phyloP scores from a whole-genome alignment of 225 moss, liverwort and hornwort genomes.

The Marchantia paleacea region DNA sequence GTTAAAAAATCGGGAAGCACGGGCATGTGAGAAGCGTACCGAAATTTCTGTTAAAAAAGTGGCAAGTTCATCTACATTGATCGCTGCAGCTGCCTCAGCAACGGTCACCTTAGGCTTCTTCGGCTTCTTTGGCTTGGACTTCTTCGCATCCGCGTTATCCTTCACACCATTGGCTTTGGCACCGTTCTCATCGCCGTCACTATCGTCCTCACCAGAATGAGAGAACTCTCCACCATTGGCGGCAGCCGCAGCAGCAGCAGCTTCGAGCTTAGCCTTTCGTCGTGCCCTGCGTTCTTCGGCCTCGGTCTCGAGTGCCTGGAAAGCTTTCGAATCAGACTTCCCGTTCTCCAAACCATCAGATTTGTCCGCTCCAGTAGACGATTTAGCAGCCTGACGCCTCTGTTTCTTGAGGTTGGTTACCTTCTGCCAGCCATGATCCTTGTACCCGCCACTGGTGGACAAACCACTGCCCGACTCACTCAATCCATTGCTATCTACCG shows the following conservation, averaged over 20 bases:
- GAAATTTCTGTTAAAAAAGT: slow-evolving; percentile 68
- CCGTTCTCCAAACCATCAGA: slow-evolving; percentile 24
- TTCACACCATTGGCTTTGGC: slow-evolving; percentile 35
- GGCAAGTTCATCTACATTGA: slow-evolving; percentile 59
- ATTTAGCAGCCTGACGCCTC: slow-evolving; percentile 60
- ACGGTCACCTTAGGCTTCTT: slow-evolving; percentile 91
- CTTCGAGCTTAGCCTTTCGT: slow-evolving; percentile 61
- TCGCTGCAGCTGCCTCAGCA: slow-evolving; percentile 72
- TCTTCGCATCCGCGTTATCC: slow-evolving; percentile 47
- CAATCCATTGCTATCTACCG: slow-evolving; percentile 51
- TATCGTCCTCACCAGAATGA: slow-evolving; percentile 66
- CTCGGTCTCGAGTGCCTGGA: slow-evolving; percentile 71
- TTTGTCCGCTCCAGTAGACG: slow-evolving; percentile 40
- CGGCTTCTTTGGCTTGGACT: slow-evolving; percentile 70
- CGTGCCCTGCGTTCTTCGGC: slow-evolving; percentile 75
- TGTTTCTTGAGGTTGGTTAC: slow-evolving; percentile 85
- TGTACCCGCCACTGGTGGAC: slow-evolving; percentile 42
- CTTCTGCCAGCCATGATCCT: slow-evolving; percentile 86
- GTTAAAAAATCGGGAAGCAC: not conserved
- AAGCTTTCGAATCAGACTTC: slow-evolving; percentile 56
- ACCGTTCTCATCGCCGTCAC: slow-evolving; percentile 58
- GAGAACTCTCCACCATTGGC: slow-evolving; percentile 24
- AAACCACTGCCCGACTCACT: slow-evolving; percentile 32
- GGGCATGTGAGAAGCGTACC: slow-evolving; percentile 31
- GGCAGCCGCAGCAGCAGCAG: slow-evolving; percentile 50